phyloP scores from a whole-genome alignment of 805 yeast genomes.

The Teunomyces atbi region DNA sequence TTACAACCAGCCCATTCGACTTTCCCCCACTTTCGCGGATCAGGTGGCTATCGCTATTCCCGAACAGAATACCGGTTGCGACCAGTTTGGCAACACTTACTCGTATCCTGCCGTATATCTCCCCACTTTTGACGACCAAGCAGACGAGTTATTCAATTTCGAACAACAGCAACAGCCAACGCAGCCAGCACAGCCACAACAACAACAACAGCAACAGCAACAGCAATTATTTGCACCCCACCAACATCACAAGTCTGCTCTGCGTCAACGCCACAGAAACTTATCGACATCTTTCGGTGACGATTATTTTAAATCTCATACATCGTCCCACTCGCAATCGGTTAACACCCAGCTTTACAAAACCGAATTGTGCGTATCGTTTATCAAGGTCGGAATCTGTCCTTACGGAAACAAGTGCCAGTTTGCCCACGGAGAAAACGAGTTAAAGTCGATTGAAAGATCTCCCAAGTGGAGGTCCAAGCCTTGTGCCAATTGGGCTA shows the following conservation, averaged over 20 bases:
- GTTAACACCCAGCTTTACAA: constrained; percentile 73
- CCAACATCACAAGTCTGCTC: constrained; percentile 9
- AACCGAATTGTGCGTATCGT: constrained; percentile 86
- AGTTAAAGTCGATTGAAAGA: constrained; percentile 68
- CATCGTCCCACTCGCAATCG: constrained; percentile 1
- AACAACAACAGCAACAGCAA: constrained; percentile 1
- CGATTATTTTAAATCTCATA: constrained; percentile 3
- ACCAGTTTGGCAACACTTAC: constrained; percentile 19
- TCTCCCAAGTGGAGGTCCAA: constrained; percentile 88
- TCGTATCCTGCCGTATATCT: neutral
- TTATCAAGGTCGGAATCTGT: constrained; percentile 62
- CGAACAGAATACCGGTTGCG: constrained; percentile 8
- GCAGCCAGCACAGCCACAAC: constrained; percentile 10
- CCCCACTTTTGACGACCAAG: constrained; percentile 9
- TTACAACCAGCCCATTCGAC: neutral
- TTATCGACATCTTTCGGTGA: neutral
- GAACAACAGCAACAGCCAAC: constrained; percentile 15
- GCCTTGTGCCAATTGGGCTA: constrained; percentile 86
- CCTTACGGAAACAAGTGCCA: constrained; percentile 92
- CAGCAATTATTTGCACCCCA: constrained; percentile 1
- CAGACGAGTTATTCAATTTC: constrained; percentile 20
- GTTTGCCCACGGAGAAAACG: constrained; percentile 86
- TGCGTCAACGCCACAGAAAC: neutral
- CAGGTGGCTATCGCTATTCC: neutral
- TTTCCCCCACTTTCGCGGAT: neutral